Evolutionary conservation across 2,329 filamentous ascomycete genomes (phyloP).

Genomic region (Grosmannia huntii): DNA sequence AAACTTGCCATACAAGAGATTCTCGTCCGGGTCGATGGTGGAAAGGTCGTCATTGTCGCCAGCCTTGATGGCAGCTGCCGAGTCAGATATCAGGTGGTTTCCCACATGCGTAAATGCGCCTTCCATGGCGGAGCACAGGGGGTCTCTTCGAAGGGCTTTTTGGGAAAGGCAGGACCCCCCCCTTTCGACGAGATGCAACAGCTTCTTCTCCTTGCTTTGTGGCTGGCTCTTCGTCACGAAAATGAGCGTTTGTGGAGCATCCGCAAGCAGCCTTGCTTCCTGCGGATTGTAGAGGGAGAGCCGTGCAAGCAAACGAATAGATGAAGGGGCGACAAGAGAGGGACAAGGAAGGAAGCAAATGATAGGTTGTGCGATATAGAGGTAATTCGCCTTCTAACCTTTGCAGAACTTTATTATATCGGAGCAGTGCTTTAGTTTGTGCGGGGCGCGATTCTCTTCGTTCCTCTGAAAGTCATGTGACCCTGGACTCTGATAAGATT

Average conservation of each 20-base stretch:
- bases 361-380: neutral
- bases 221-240: neutral
- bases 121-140: slow-evolving; percentile 46
- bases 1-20: slow-evolving; percentile 61
- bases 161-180: neutral
- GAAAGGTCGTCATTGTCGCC: slow-evolving; percentile 64
- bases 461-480: neutral
- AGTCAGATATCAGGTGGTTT: slow-evolving; percentile 77
- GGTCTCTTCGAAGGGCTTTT: neutral
- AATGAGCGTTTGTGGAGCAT: neutral
- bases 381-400: neutral
- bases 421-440: slow-evolving; percentile 1
- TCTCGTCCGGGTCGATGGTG: slow-evolving; percentile 65
- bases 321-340: neutral
- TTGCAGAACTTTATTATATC: slow-evolving; percentile 1
- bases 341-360: neutral
- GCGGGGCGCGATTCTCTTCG: slow-evolving; percentile 5
- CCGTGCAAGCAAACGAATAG: neutral
- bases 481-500: neutral
- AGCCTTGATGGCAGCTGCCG: slow-evolving; percentile 76
- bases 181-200: neutral
- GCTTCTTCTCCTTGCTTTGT: neutral
- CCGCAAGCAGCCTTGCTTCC: neutral
- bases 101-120: slow-evolving; percentile 79
- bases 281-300: neutral